Evolutionary conservation across 2,329 filamentous ascomycete genomes (phyloP).

Genomic region (Ophiocordyceps robertsii): DNA sequence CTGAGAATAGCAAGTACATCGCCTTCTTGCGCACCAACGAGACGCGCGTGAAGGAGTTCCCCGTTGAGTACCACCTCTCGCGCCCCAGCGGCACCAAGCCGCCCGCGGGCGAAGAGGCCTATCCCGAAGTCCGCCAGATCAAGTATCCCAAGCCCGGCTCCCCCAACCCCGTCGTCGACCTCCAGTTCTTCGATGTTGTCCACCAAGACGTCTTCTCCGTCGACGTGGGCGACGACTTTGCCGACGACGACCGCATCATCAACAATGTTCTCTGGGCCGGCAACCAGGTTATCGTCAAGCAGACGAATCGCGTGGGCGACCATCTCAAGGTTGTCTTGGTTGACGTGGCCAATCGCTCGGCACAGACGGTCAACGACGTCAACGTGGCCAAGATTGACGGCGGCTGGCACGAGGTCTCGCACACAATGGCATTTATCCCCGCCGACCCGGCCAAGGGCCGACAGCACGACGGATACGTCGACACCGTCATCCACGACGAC

Average conservation of each 20-base stretch:
- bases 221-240: slow-evolving; percentile 62
- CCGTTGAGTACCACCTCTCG: slow-evolving; percentile 85
- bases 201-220: slow-evolving; percentile 71
- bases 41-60: slow-evolving; percentile 78
- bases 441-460: slow-evolving; percentile 67
- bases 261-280: slow-evolving; percentile 90
- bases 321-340: slow-evolving; percentile 78
- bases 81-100: slow-evolving; percentile 65
- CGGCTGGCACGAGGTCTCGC: slow-evolving; percentile 92
- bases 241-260: slow-evolving; percentile 72
- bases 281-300: slow-evolving; percentile 65
- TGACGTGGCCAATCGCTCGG: slow-evolving; percentile 59
- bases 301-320: slow-evolving; percentile 91
- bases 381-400: slow-evolving; percentile 80
- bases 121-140: slow-evolving; percentile 81
- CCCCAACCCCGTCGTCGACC: slow-evolving; percentile 78
- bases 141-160: slow-evolving; percentile 96
- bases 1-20: slow-evolving; percentile 73
- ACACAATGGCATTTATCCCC: slow-evolving; percentile 75
- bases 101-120: slow-evolving; percentile 60
- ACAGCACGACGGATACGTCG: slow-evolving; percentile 78
- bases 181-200: slow-evolving; percentile 77
- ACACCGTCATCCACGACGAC: slow-evolving; percentile 74
- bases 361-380: slow-evolving; percentile 64
- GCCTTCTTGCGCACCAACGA: slow-evolving; percentile 93